phyloP scores from a whole-genome alignment of 495 filamentous ascomycete genomes.

The Symbiotaphrina buchneri region DNA sequence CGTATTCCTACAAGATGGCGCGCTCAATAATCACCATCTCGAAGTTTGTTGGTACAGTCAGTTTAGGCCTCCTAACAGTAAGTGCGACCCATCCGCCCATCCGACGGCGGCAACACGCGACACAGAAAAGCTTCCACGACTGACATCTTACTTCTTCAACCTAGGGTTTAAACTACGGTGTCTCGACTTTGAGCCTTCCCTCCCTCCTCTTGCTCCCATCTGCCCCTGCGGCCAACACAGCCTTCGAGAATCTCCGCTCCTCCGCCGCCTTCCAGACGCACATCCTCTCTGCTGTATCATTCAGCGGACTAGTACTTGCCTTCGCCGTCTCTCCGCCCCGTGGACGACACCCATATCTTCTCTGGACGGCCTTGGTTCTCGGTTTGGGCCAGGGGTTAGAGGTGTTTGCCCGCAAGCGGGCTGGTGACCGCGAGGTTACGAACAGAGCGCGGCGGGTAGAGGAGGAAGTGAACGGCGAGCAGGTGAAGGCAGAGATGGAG shows the following conservation, averaged over 20 bases:
- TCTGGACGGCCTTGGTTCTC: constrained; percentile 47
- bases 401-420: constrained; percentile 26
- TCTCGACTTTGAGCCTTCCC: constrained; percentile 48
- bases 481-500: constrained; percentile 47
- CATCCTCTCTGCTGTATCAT: constrained; percentile 35
- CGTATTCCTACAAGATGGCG: no score
- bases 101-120: no score
- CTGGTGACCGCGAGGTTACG: constrained; percentile 21
- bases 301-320: constrained; percentile 42
- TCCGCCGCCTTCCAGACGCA: constrained; percentile 33
- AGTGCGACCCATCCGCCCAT: constrained; percentile 10
- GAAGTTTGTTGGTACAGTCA: constrained; percentile 81
- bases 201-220: constrained; percentile 56
- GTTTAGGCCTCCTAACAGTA: constrained; percentile 72
- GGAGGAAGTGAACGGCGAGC: constrained; percentile 51
- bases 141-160: constrained; percentile 3
- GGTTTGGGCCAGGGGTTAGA: constrained; percentile 32
- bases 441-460: constrained; percentile 53
- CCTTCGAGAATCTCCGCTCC: constrained; percentile 37
- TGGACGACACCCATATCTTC: constrained; percentile 59
- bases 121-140: constrained; percentile 5
- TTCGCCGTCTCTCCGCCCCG: constrained; percentile 47
- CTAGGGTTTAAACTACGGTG: constrained; percentile 69
- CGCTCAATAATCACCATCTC: constrained; percentile 42
- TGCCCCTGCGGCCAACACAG: constrained; percentile 36